phyloP scores from a whole-genome alignment of 805 yeast genomes.

The Tetrapisispora namnaoensis region DNA sequence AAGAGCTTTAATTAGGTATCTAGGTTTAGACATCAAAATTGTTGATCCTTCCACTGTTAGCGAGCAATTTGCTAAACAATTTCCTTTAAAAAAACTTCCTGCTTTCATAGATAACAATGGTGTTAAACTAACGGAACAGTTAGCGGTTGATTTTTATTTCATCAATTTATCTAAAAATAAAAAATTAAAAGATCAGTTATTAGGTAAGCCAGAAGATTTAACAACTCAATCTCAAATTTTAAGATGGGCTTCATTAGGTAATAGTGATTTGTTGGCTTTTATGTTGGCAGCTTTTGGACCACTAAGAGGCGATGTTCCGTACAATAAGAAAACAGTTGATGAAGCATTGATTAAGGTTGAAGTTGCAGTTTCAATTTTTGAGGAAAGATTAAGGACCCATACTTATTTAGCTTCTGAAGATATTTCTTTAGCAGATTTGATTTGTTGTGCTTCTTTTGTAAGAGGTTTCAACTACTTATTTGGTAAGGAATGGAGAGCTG shows the following conservation, averaged over 20 bases:
- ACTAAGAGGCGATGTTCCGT: conserved; percentile 55
- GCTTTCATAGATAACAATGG: conserved; percentile 65
- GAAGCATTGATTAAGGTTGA: conserved; percentile 34
- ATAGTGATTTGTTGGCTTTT: conserved; percentile 49
- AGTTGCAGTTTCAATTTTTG: conserved; percentile 36
- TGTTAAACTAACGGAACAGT: conserved; percentile 56
- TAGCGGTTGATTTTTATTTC: conserved; percentile 52
- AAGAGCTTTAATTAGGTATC: conserved; percentile 46
- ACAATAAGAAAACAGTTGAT: conserved; percentile 63
- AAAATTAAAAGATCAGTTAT: conserved; percentile 34
- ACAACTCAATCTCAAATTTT: conserved; percentile 36
- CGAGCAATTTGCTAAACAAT: conserved; percentile 38
- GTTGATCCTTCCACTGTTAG: conserved; percentile 24
- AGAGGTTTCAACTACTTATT: conserved; percentile 51
- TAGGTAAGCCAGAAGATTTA: conserved; percentile 37
- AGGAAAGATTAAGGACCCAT: conserved; percentile 47
- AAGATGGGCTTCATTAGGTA: conserved; percentile 70
- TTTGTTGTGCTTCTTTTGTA: conserved; percentile 37
- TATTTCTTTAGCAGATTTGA: conserved; percentile 56
- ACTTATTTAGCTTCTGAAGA: conserved; percentile 67
- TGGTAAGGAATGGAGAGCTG: conserved; percentile 55
- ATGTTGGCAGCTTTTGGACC: conserved; percentile 47
- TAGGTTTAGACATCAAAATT: conserved; percentile 49
- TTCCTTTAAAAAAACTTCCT: conserved; percentile 62
- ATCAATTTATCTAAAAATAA: conserved; percentile 29